phyloP scores from a whole-genome alignment of 352 stramenopile genomes.

The Phytophthora hybrid region DNA sequence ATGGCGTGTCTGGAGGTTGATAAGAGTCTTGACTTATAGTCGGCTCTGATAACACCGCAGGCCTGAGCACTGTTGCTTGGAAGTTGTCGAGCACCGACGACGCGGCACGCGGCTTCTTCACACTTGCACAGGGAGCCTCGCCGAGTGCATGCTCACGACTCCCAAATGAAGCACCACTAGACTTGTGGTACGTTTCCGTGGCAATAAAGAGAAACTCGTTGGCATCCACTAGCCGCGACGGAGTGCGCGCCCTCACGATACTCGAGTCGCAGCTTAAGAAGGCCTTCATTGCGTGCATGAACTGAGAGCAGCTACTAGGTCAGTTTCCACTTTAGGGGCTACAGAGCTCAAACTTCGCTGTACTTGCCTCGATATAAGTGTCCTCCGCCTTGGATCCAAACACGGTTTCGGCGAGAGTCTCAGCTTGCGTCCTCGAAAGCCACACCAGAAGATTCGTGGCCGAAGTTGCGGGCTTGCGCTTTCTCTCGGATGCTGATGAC shows the following conservation, averaged over 20 bases:
- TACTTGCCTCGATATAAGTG: slow-evolving; percentile 53
- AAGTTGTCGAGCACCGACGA: slow-evolving; percentile 3
- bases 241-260: slow-evolving; percentile 21
- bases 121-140: slow-evolving; percentile 2
- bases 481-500: slow-evolving; percentile 15
- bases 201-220: slow-evolving; percentile 60
- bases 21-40: slow-evolving; percentile 4
- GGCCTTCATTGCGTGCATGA: slow-evolving; percentile 53
- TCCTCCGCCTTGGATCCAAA: slow-evolving; percentile 64
- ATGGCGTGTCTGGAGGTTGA: slow-evolving; percentile 11
- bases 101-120: slow-evolving; percentile 6
- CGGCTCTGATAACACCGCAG: slow-evolving; percentile 14
- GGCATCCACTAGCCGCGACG: slow-evolving; percentile 42
- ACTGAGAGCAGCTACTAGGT: slow-evolving; percentile 35
- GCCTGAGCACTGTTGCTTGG: not conserved
- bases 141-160: slow-evolving; percentile 13
- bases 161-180: slow-evolving; percentile 9
- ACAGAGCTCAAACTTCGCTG: not conserved
- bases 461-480: slow-evolving; percentile 31
- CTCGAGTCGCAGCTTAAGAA: slow-evolving; percentile 45
- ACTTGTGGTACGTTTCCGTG: slow-evolving; percentile 57
- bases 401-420: slow-evolving; percentile 47
- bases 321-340: not conserved
- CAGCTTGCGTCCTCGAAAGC: slow-evolving; percentile 61
- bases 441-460: slow-evolving; percentile 42